These are phyloP conservation scores for Mycena kentingensis DNA, from an alignment of 768 basidiomycete genomes.

Conservation along the genomic window DNA sequence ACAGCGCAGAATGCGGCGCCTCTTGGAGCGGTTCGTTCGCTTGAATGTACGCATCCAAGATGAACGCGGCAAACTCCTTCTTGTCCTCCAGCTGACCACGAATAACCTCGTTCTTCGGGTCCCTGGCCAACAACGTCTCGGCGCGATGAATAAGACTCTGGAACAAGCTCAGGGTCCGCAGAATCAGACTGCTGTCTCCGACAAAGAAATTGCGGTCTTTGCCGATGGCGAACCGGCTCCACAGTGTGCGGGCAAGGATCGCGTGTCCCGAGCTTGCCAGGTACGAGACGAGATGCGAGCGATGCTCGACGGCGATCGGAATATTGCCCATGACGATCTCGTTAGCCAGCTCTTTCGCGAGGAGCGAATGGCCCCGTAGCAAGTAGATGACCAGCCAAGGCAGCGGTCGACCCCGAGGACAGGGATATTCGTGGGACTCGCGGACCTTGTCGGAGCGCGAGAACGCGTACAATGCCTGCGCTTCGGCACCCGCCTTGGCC, in stretches of 20 bases:
- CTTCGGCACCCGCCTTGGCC: constrained; percentile 34
- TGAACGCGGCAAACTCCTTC: constrained; percentile 42
- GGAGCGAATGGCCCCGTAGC: constrained; percentile 42
- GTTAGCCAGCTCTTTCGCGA: constrained; percentile 50
- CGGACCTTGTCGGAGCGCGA: constrained; percentile 38
- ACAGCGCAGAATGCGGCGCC: constrained; percentile 54
- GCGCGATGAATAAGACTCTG: constrained; percentile 28
- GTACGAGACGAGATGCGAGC: constrained; percentile 51
- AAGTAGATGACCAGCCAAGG: constrained; percentile 58
- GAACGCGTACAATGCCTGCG: constrained; percentile 48
- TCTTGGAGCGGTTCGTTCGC: constrained; percentile 47
- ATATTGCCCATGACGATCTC: constrained; percentile 48
- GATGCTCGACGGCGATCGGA: constrained; percentile 44
- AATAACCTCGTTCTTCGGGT: constrained; percentile 14
- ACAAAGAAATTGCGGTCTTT: constrained; percentile 42
- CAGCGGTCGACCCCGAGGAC: constrained; percentile 48
- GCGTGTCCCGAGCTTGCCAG: constrained; percentile 51
- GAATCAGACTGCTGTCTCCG: constrained; percentile 45
- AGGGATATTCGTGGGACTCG: constrained; percentile 44
- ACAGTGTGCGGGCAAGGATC: constrained; percentile 51
- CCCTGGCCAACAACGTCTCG: constrained; percentile 17
- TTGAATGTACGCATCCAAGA: constrained; percentile 46
- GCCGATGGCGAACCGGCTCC: constrained; percentile 55
- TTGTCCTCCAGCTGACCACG: constrained; percentile 27
- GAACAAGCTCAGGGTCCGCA: constrained; percentile 56